Evolutionary conservation across 805 yeast genomes (phyloP).

Genomic region (Grigorovia yakushimaensis): DNA sequence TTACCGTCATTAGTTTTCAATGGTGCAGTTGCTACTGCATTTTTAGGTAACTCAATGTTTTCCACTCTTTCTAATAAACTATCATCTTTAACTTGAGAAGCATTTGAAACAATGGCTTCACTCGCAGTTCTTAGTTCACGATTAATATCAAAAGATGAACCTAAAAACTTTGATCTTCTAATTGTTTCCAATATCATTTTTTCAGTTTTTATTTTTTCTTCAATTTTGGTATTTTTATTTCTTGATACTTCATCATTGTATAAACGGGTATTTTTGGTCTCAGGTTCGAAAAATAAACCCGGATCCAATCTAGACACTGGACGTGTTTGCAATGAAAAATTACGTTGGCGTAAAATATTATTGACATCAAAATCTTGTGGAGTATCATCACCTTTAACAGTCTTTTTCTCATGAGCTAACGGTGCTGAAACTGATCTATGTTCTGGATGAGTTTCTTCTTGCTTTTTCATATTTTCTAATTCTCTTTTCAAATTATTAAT

Average conservation of each 20-base stretch:
- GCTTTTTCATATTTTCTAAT: slow-evolving; percentile 5
- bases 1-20: slow-evolving; percentile 11
- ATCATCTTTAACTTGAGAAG: slow-evolving; percentile 1
- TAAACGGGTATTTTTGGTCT: slow-evolving; percentile 1
- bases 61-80: background rate
- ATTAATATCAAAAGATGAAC: slow-evolving; percentile 32
- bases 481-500: slow-evolving; percentile 15
- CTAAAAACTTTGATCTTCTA: slow-evolving; percentile 36
- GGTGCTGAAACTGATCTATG: slow-evolving; percentile 35
- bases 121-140: slow-evolving; percentile 22
- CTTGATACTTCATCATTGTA: background rate
- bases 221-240: slow-evolving; percentile 7
- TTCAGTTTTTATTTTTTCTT: slow-evolving; percentile 19
- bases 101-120: slow-evolving; percentile 2
- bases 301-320: slow-evolving; percentile 38
- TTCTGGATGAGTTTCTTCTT: slow-evolving; percentile 9
- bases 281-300: slow-evolving; percentile 27
- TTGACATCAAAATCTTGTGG: slow-evolving; percentile 18
- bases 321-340: slow-evolving; percentile 32
- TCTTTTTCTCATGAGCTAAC: slow-evolving; percentile 11
- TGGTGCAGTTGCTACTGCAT: slow-evolving; percentile 19
- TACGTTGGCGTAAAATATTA: slow-evolving; percentile 28
- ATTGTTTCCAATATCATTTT: slow-evolving; percentile 33
- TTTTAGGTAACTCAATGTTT: slow-evolving; percentile 15
- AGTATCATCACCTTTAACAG: slow-evolving; percentile 12